A percentile compares a stretch with the other conserved stretches of the same genome.
Evolutionary conservation across 2,329 filamentous ascomycete genomes (phyloP).

Genomic region (Exophiala aquamarina): DNA sequence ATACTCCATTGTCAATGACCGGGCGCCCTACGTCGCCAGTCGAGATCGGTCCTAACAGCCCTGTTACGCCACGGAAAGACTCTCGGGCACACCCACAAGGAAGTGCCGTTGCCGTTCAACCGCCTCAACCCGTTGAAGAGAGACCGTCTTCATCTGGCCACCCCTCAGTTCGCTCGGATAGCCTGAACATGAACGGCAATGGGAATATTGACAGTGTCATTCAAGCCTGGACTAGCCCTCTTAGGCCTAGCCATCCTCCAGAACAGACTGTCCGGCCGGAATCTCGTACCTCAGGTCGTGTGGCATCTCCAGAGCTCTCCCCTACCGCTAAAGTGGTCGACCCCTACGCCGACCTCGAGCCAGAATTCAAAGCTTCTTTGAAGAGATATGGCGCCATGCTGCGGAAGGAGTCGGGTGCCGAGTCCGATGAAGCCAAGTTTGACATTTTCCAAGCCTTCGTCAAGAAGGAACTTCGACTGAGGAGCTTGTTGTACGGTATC

Average conservation of each 20-base stretch:
- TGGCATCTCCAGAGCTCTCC: background rate
- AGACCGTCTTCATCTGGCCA: slow-evolving; percentile 10
- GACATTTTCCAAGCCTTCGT: slow-evolving; percentile 54
- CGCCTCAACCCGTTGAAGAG: slow-evolving; percentile 3
- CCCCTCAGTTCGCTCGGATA: slow-evolving; percentile 8
- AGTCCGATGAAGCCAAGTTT: slow-evolving; percentile 52
- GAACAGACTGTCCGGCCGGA: slow-evolving; percentile 6
- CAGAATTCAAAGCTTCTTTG: slow-evolving; percentile 57
- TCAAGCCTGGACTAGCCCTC: slow-evolving; percentile 42
- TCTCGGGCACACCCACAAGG: slow-evolving; percentile 5
- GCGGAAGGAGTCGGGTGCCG: slow-evolving; percentile 48
- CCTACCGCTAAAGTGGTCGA: slow-evolving; percentile 36
- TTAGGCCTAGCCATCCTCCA: slow-evolving; percentile 15
- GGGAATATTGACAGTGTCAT: slow-evolving; percentile 46
- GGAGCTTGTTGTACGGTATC: slow-evolving; percentile 50
- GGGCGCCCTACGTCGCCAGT: slow-evolving; percentile 5
- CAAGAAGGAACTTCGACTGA: slow-evolving; percentile 47
- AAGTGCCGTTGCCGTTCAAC: background rate
- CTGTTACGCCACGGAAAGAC: slow-evolving; percentile 7
- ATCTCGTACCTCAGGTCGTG: slow-evolving; percentile 10
- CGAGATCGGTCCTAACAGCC: slow-evolving; percentile 22
- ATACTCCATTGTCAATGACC: background rate
- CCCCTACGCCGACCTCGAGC: slow-evolving; percentile 54
- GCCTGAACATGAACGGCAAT: slow-evolving; percentile 23
- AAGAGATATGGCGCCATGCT: slow-evolving; percentile 57